These are phyloP conservation scores for Ustilago vetiveriae DNA, from an alignment of 1,284 basidiomycete genomes.

Conservation along the genomic window DNA sequence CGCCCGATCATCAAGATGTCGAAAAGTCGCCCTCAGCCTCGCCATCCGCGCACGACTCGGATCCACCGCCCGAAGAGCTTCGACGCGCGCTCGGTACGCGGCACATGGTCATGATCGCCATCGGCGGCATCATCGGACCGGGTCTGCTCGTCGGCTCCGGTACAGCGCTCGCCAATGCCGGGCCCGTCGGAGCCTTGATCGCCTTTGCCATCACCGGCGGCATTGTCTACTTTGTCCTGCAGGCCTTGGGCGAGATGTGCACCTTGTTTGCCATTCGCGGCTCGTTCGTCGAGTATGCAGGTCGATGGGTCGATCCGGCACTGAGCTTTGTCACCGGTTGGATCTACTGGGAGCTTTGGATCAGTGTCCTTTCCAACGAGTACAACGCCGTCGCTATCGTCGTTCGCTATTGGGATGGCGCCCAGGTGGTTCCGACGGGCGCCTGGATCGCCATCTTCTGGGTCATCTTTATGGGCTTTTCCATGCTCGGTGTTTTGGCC, in stretches of 20 bases:
- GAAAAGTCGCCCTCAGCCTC: conserved; percentile 12
- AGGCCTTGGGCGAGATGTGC: conserved; percentile 48
- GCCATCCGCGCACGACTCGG: background rate
- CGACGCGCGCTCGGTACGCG: conserved; percentile 46
- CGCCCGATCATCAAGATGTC: conserved; percentile 20
- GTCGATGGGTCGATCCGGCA: conserved; percentile 80
- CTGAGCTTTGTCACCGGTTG: conserved; percentile 73
- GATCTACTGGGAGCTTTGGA: conserved; percentile 66
- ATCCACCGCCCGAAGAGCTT: conserved; percentile 25
- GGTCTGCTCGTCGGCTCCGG: conserved; percentile 55
- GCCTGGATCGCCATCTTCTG: conserved; percentile 53
- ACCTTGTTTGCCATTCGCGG: conserved; percentile 73
- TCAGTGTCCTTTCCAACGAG: conserved; percentile 46
- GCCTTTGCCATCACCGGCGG: conserved; percentile 48
- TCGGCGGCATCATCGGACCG: conserved; percentile 59
- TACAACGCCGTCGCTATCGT: conserved; percentile 46
- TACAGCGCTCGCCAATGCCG: conserved; percentile 40
- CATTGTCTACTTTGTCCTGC: conserved; percentile 52
- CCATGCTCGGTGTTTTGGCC: conserved; percentile 38
- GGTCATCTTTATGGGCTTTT: conserved; percentile 42
- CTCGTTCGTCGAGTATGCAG: conserved; percentile 81
- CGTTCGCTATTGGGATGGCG: conserved; percentile 41
- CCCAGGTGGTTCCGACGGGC: conserved; percentile 18
- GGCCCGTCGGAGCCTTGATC: conserved; percentile 48
- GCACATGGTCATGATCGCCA: conserved; percentile 57